Conservation (phyloP, 2,329 filamentous ascomycete species). For the Microcyclospora pomicola region DNA sequence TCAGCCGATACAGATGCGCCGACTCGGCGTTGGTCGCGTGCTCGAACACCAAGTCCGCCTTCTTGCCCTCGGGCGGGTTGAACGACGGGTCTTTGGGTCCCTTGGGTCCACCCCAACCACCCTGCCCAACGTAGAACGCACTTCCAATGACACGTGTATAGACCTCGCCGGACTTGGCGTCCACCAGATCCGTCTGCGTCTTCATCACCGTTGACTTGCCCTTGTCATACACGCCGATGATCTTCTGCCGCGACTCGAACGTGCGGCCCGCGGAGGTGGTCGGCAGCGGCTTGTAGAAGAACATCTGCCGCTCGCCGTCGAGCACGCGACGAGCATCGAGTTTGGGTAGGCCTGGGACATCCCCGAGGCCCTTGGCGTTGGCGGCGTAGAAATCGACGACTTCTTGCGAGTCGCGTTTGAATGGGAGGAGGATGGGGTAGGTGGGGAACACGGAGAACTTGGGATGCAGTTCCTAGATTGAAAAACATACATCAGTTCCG, state of each 20-base stretch:
- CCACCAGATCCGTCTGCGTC: slow-evolving; percentile 63
- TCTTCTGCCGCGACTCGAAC: slow-evolving; percentile 65
- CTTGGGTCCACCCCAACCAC: slow-evolving; percentile 80
- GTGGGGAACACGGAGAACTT: slow-evolving; percentile 81
- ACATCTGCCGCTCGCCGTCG: slow-evolving; percentile 70
- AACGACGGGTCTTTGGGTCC: slow-evolving; percentile 55
- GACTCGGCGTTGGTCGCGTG: slow-evolving; percentile 60
- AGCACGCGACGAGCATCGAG: slow-evolving; percentile 63
- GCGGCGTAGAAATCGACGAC: slow-evolving; percentile 74
- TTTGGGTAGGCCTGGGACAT: slow-evolving; percentile 62
- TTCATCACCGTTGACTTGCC: slow-evolving; percentile 72
- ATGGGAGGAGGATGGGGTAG: slow-evolving; percentile 69
- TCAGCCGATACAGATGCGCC: slow-evolving; percentile 65
- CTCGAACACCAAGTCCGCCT: slow-evolving; percentile 52
- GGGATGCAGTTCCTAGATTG: slow-evolving; percentile 63
- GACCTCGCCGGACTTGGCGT: slow-evolving; percentile 52
- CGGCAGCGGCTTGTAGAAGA: slow-evolving; percentile 64
- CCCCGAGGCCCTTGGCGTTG: slow-evolving; percentile 39
- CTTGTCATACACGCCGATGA: slow-evolving; percentile 82
- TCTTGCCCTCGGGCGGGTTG: slow-evolving; percentile 52
- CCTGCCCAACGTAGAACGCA: slow-evolving; percentile 68
- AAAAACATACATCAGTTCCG: background rate
- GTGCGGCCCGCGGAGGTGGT: slow-evolving; percentile 53
- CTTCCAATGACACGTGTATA: slow-evolving; percentile 57
- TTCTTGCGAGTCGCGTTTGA: slow-evolving; percentile 64